Conservation (phyloP, 139 green algal genomes). For the Monoraphidium neglectum region DNA sequence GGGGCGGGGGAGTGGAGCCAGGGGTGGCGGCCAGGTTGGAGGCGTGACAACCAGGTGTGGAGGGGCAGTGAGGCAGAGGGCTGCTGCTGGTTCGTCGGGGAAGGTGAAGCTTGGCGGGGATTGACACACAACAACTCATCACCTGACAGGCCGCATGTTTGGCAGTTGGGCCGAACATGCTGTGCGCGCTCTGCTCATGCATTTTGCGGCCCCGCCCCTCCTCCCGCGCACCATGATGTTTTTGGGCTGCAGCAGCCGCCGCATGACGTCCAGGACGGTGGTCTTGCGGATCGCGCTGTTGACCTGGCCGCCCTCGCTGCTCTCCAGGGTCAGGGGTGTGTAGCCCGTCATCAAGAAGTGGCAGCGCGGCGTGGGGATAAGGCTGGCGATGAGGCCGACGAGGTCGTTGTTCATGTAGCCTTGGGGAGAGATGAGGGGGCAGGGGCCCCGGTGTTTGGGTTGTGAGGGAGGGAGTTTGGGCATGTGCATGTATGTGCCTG, state of each 20-base stretch:
- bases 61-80: too few relatives aligned
- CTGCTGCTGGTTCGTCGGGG: too few relatives aligned
- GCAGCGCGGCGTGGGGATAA: slow-evolving; percentile 95
- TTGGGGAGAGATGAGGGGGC: slow-evolving; percentile 24
- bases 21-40: neutral
- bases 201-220: neutral
- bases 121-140: too few relatives aligned
- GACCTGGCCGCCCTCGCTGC: slow-evolving; percentile 21
- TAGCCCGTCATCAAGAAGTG: slow-evolving; percentile 98
- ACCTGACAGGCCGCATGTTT: too few relatives aligned
- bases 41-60: neutral
- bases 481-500: too few relatives aligned
- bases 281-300: slow-evolving; percentile 78
- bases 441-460: neutral
- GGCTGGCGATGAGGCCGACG: slow-evolving; percentile 90
- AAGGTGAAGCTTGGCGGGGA: too few relatives aligned
- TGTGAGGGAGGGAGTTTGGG: neutral
- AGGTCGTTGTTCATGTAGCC: slow-evolving; percentile 99
- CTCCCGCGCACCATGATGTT: slow-evolving; percentile 94
- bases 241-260: slow-evolving; percentile 93
- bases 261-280: slow-evolving; percentile 98
- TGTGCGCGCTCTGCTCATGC: neutral
- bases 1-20: neutral
- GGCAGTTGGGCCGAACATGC: neutral
- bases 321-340: slow-evolving; percentile 91